These are phyloP conservation scores for Nepenthes alata DNA, from an alignment of 179 eudicot species.

Conservation along the genomic window DNA sequence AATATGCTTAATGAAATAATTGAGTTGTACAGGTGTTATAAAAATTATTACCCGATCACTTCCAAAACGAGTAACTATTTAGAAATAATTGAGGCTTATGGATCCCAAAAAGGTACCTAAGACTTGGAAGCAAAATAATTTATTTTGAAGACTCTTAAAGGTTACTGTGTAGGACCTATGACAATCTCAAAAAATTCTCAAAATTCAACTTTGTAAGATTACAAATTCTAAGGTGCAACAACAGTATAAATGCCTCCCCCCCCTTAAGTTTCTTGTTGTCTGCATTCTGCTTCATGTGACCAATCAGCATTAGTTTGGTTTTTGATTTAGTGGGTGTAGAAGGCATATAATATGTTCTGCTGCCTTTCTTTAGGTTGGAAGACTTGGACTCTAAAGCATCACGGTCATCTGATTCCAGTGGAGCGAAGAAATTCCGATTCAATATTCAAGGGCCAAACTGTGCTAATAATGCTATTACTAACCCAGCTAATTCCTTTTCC, in stretches of 20 bases:
- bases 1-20: no score
- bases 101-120: no score
- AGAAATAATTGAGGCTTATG: no score
- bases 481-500: constrained; percentile 40
- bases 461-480: constrained; percentile 6
- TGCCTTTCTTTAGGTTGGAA: constrained; percentile 53
- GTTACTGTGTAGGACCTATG: no score
- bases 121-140: no score
- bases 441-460: constrained; percentile 36
- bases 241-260: neutral
- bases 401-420: constrained; percentile 47
- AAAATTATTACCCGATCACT: no score
- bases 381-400: constrained; percentile 67
- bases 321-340: neutral
- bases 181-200: no score
- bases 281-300: neutral
- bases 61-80: no score
- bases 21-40: no score
- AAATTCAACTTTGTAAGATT: no score
- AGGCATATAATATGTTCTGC: neutral
- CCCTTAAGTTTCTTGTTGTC: neutral
- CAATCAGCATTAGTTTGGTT: neutral
- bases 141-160: no score
- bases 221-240: no score
- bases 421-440: constrained; percentile 43